Percentiles rank a stretch among this genome's conserved stretches.
These are phyloP conservation scores for Trichoderma hamatum DNA, from an alignment of 2,329 filamentous ascomycete species.

Conservation along the genomic window DNA sequence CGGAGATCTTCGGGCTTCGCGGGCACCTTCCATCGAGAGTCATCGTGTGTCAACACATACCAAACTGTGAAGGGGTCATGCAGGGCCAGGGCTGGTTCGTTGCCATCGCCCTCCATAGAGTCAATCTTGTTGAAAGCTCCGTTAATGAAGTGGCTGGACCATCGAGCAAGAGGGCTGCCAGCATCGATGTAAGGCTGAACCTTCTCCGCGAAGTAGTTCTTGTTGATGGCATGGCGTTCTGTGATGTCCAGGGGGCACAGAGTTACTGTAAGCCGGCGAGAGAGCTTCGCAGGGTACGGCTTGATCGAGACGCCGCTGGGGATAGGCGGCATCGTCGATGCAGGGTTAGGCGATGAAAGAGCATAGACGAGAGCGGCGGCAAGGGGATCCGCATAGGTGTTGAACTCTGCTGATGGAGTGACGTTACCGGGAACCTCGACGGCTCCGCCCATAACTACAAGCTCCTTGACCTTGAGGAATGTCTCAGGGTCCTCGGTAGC, in stretches of 20 bases:
- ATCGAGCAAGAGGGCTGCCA: constrained; percentile 73
- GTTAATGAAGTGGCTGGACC: constrained; percentile 72
- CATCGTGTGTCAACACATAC: constrained; percentile 69
- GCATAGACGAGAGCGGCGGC: constrained; percentile 78
- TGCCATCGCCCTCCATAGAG: constrained; percentile 60
- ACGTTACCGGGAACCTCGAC: constrained; percentile 81
- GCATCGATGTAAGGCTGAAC: constrained; percentile 59
- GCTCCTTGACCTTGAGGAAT: constrained; percentile 85
- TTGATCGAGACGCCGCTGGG: constrained; percentile 56
- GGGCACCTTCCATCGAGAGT: constrained; percentile 61
- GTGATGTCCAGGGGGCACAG: constrained; percentile 81
- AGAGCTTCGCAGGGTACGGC: constrained; percentile 66
- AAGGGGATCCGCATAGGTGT: constrained; percentile 85
- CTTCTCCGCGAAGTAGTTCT: constrained; percentile 59
- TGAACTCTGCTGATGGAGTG: constrained; percentile 89
- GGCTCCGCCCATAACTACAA: constrained; percentile 94
- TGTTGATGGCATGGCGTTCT: constrained; percentile 66
- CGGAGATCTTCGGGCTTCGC: constrained; percentile 76
- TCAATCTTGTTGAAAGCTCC: constrained; percentile 72
- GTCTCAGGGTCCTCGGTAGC: constrained; percentile 86
- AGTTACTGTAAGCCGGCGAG: constrained; percentile 65
- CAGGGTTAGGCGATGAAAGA: constrained; percentile 72
- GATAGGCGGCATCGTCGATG: constrained; percentile 77
- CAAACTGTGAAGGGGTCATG: constrained; percentile 81
- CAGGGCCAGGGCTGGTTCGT: constrained; percentile 64